Evolutionary conservation across 2,329 filamentous ascomycete species (phyloP).

Genomic region (Fusarium xylarioides): DNA sequence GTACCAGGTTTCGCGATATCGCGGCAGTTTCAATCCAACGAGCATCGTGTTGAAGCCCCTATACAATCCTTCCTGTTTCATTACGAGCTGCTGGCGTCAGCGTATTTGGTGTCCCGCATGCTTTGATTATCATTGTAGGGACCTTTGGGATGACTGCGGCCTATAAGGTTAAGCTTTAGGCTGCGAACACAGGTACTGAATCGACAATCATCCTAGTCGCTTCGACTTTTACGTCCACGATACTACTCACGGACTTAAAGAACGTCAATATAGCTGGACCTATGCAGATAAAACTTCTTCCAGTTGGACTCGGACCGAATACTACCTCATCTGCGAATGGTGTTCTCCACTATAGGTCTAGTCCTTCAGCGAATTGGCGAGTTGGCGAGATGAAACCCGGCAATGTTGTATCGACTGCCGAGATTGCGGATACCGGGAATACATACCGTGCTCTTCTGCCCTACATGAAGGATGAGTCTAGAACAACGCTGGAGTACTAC

Average conservation of each 20-base stretch:
- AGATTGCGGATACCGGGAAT: neutral
- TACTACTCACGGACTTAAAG: neutral
- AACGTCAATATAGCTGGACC: neutral
- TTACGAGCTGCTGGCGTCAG: rapidly evolving
- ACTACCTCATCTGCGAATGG: neutral
- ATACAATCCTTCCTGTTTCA: neutral
- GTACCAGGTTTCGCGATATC: neutral
- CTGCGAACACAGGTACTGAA: too few relatives aligned
- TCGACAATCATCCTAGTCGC: neutral
- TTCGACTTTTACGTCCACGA: neutral
- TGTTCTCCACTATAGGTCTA: neutral
- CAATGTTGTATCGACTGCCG: neutral
- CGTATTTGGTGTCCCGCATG: rapidly evolving
- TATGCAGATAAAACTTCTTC: neutral
- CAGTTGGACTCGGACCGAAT: neutral
- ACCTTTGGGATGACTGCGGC: too few relatives aligned
- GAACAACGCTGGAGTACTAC: neutral
- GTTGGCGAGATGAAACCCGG: neutral
- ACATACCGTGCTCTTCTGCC: neutral
- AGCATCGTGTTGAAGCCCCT: neutral
- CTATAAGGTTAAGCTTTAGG: too few relatives aligned
- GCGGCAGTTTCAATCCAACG: neutral
- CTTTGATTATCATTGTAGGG: too few relatives aligned
- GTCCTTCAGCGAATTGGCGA: neutral
- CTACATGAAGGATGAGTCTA: neutral